phyloP scores from a whole-genome alignment of 2,329 filamentous ascomycete species.

The Fonsecaea multimorphosa region DNA sequence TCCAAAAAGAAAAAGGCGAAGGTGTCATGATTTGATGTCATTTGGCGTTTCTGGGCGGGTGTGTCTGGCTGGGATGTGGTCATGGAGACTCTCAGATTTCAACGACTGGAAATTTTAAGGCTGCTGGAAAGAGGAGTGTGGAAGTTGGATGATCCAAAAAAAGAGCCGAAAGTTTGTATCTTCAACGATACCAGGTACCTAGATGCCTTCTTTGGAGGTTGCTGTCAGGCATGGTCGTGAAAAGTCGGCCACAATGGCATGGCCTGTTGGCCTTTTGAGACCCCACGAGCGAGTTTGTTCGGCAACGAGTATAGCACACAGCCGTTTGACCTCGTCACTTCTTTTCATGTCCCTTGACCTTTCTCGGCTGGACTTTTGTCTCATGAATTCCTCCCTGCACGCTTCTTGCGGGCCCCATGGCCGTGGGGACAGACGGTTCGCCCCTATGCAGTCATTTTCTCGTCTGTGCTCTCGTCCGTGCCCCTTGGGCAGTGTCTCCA shows the following conservation, averaged over 20 bases:
- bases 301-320: background rate
- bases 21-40: conserved; percentile 6
- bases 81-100: conserved; percentile 17
- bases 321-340: too few species aligned
- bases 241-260: background rate
- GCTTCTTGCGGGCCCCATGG: too few species aligned
- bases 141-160: background rate
- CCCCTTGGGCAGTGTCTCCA: too few species aligned
- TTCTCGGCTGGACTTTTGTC: too few species aligned
- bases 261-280: background rate
- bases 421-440: too few species aligned
- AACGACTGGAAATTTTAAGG: conserved; percentile 23
- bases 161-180: conserved; percentile 19
- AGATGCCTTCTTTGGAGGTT: background rate
- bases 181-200: conserved; percentile 36
- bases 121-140: background rate
- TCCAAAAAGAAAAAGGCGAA: background rate
- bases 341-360: too few species aligned
- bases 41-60: conserved; percentile 23
- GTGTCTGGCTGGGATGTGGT: background rate
- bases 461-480: too few species aligned
- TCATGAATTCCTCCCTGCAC: too few species aligned
- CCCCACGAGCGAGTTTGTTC: background rate
- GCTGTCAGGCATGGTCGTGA: background rate
- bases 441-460: too few species aligned